Conservation (phyloP, 345 rosid species). For the Eucalyptus fibrosa region DNA sequence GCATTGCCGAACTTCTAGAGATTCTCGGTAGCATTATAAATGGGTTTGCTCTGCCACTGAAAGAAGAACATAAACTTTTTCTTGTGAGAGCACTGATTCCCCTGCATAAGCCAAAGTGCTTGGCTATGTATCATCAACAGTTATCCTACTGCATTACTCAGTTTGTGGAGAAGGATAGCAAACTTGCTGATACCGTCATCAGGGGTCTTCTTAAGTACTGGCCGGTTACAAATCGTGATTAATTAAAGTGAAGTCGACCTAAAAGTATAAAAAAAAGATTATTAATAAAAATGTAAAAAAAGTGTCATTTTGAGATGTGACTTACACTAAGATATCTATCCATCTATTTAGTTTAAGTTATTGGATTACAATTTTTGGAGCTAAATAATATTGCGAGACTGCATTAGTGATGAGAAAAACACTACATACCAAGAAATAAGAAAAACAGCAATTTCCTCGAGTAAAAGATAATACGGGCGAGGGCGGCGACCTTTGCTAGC, state of each 20-base stretch:
- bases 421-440: not conserved
- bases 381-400: not conserved
- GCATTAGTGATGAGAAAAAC: not conserved
- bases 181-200: constrained; percentile 4
- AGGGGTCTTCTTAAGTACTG: constrained; percentile 9
- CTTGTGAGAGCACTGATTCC: constrained; percentile 4
- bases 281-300: too few relatives aligned
- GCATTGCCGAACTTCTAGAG: constrained; percentile 3
- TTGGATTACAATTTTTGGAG: not conserved
- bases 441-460: not conserved
- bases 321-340: fast-evolving
- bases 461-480: not conserved
- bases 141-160: constrained; percentile 6
- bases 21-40: constrained; percentile 5
- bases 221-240: not conserved
- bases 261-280: not conserved
- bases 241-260: too few relatives aligned
- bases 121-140: constrained; percentile 10
- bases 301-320: not conserved
- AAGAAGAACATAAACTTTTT: constrained; percentile 7
- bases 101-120: constrained; percentile 5
- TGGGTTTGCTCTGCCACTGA: constrained; percentile 7
- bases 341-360: not conserved
- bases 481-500: fast-evolving
- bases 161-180: constrained; percentile 8